A percentile compares a stretch with the other conserved stretches of the same genome.
Evolutionary conservation across 176 grass and related monocot species (phyloP).

Genomic region (Oryza rufipogon): DNA sequence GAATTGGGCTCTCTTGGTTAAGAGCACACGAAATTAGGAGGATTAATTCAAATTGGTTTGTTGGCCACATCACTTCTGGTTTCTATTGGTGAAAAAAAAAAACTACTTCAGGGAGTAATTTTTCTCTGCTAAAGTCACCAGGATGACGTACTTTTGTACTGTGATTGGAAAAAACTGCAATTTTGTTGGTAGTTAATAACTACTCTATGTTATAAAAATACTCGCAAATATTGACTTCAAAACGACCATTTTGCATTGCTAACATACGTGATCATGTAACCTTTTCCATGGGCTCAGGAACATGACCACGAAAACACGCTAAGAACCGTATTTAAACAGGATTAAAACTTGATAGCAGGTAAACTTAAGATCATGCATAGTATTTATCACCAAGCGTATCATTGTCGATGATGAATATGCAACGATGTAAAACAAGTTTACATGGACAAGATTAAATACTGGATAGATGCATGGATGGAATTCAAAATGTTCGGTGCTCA

Average conservation of each 20-base stretch:
- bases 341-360: neutral
- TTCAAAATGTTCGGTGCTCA: neutral
- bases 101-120: neutral
- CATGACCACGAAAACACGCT: neutral
- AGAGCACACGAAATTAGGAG: neutral
- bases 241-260: neutral
- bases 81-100: neutral
- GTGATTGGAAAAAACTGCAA: neutral
- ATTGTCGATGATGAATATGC: neutral
- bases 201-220: neutral
- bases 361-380: neutral
- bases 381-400: neutral
- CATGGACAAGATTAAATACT: neutral
- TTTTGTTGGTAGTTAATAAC: neutral
- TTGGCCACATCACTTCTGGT: neutral
- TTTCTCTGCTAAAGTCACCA: neutral
- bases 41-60: neutral
- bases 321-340: neutral
- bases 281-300: neutral
- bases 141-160: slow-evolving; percentile 12
- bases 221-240: neutral
- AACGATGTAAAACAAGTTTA: neutral
- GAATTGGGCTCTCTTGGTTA: neutral
- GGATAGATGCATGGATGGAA: neutral
- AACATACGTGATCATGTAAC: neutral